phyloP scores from a whole-genome alignment of 169 alveolate genomes.

The Plasmodium malariae region DNA sequence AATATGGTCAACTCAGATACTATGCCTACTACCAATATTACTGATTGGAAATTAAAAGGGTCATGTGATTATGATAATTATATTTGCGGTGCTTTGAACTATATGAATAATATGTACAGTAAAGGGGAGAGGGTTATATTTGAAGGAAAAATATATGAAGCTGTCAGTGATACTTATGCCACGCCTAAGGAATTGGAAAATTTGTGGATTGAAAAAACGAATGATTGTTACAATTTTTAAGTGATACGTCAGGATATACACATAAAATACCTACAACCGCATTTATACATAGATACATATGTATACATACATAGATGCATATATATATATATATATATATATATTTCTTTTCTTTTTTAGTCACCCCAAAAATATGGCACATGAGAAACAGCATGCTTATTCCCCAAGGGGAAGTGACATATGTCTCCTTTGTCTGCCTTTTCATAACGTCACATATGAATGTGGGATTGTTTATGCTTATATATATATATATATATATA shows the following conservation, averaged over 20 bases:
- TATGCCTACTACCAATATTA: constrained; percentile 74
- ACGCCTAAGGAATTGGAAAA: constrained; percentile 60
- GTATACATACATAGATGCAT: not conserved
- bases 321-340: not conserved
- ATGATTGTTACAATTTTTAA: constrained; percentile 57
- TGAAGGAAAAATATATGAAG: constrained; percentile 68
- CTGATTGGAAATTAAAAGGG: constrained; percentile 75
- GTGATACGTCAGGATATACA: not conserved
- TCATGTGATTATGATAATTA: constrained; percentile 69
- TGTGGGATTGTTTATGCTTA: no score
- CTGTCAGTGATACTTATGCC: constrained; percentile 28
- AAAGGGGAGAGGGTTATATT: constrained; percentile 75
- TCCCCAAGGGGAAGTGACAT: no score
- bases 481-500: no score
- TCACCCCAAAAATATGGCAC: no score
- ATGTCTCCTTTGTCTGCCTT: no score
- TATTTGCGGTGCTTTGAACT: constrained; percentile 71
- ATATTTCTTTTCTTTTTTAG: no score
- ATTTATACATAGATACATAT: not conserved
- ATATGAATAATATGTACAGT: constrained; percentile 62
- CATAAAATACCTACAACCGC: not conserved
- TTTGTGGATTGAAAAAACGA: constrained; percentile 69
- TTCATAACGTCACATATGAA: no score
- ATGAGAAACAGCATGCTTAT: no score
- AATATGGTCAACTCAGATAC: constrained; percentile 58